These are phyloP conservation scores for Cucurbitaria berberidis DNA, from an alignment of 2,329 filamentous ascomycete species.

Conservation along the genomic window DNA sequence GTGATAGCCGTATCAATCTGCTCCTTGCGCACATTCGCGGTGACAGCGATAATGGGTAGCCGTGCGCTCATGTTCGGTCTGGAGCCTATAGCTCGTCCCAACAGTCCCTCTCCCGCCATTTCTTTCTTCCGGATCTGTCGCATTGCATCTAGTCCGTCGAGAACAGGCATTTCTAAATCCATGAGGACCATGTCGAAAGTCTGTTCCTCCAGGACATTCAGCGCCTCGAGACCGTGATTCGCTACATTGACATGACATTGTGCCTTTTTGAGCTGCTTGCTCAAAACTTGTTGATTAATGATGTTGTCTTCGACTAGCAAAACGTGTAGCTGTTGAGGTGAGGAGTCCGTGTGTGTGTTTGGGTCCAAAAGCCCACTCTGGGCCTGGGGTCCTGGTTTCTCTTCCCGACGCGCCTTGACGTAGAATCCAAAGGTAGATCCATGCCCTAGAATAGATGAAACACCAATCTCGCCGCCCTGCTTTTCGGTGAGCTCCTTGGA, in stretches of 20 bases:
- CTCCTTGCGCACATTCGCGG: conserved; percentile 46
- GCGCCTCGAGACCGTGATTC: conserved; percentile 48
- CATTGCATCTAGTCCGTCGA: conserved; percentile 54
- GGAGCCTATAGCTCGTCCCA: conserved; percentile 23
- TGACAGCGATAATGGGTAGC: conserved; percentile 47
- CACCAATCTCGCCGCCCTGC: conserved; percentile 56
- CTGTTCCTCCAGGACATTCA: conserved; percentile 37
- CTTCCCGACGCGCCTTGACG: conserved; percentile 44
- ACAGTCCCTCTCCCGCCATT: conserved; percentile 33
- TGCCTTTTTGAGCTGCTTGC: conserved; percentile 46
- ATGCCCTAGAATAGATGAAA: conserved; percentile 45
- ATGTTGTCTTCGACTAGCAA: conserved; percentile 50
- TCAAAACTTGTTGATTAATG: conserved; percentile 48
- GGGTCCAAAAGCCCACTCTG: conserved; percentile 11
- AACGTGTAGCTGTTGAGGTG: conserved; percentile 28
- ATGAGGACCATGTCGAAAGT: conserved; percentile 47
- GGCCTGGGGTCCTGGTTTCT: conserved; percentile 13
- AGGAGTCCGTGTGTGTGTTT: neutral
- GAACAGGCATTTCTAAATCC: conserved; percentile 64
- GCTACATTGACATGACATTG: conserved; percentile 39
- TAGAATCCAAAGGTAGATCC: conserved; percentile 55
- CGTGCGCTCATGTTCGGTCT: conserved; percentile 24
- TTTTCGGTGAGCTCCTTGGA: conserved; percentile 54
- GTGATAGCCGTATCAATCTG: conserved; percentile 44
- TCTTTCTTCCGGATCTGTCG: conserved; percentile 57